These are phyloP conservation scores for Gnaphalium uliginosum DNA, from an alignment of 129 eudicot species.

Conservation along the genomic window DNA sequence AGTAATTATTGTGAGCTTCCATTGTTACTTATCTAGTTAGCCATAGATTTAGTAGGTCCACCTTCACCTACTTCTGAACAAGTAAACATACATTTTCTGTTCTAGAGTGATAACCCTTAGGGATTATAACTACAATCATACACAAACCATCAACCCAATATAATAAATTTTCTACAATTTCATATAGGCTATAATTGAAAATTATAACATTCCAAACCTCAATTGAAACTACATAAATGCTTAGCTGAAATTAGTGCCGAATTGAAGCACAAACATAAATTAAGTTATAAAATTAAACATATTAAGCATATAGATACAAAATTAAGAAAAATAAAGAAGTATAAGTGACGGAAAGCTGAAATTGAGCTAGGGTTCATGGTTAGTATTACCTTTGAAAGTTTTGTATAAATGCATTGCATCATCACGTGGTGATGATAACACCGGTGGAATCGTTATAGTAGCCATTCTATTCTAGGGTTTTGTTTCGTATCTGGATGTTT, in stretches of 20 bases:
- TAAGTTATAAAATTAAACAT: neutral
- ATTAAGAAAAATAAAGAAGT: neutral
- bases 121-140: conserved; percentile 18
- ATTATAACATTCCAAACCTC: neutral
- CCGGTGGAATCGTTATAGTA: conserved; percentile 60
- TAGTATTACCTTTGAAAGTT: conserved; percentile 75
- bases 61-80: too few relatives aligned
- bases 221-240: conserved; percentile 8
- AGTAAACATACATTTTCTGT: neutral
- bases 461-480: conserved; percentile 54
- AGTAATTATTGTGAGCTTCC: too few relatives aligned
- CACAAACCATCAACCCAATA: neutral
- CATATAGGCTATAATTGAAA: neutral
- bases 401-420: conserved; percentile 66
- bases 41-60: too few relatives aligned
- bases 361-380: conserved; percentile 1
- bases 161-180: neutral
- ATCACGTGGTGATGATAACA: conserved; percentile 65
- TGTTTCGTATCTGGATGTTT: neutral
- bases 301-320: neutral
- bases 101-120: conserved; percentile 20
- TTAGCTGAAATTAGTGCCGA: neutral
- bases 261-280: conserved; percentile 11
- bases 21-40: too few relatives aligned
- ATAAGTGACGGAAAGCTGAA: neutral